Conservation (phyloP, 768 basidiomycete genomes). For the Kondoa subrosea region DNA sequence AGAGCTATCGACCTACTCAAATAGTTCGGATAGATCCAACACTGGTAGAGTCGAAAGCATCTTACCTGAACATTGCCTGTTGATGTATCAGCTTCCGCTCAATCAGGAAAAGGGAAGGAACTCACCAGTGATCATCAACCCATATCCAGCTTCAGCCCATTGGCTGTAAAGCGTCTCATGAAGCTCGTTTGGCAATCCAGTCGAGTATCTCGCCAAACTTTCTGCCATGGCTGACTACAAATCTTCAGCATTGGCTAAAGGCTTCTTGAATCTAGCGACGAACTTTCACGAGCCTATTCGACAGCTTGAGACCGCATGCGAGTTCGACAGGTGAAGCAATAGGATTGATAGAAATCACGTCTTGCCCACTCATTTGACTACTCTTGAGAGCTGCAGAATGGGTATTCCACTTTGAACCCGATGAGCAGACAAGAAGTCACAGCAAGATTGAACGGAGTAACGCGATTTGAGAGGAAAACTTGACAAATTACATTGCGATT, state of each 20-base stretch:
- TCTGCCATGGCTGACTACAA: conserved; percentile 77
- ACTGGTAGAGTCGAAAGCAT: conserved; percentile 14
- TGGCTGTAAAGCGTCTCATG: conserved; percentile 51
- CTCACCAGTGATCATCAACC: conserved; percentile 65
- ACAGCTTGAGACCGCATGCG: conserved; percentile 21
- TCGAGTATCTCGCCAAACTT: conserved; percentile 48
- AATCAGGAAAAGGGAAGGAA: background rate
- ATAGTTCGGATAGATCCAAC: conserved; percentile 30
- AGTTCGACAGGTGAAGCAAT: background rate
- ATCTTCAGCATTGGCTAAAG: background rate
- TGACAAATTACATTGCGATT: no score
- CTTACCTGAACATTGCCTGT: conserved; percentile 44
- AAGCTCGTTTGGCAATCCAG: conserved; percentile 53
- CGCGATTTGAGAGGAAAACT: no score
- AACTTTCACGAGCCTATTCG: conserved; percentile 41
- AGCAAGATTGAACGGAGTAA: no score
- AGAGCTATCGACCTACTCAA: conserved; percentile 26
- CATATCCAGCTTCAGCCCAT: conserved; percentile 67
- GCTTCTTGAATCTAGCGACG: conserved; percentile 11
- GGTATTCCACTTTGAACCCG: no score
- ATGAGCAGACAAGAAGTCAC: no score
- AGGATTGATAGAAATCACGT: background rate
- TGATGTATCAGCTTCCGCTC: background rate
- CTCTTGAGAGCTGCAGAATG: no score
- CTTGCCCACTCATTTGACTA: background rate